Conservation (phyloP, 1,139 yeast genomes). For the Hansenula lynferdii region DNA sequence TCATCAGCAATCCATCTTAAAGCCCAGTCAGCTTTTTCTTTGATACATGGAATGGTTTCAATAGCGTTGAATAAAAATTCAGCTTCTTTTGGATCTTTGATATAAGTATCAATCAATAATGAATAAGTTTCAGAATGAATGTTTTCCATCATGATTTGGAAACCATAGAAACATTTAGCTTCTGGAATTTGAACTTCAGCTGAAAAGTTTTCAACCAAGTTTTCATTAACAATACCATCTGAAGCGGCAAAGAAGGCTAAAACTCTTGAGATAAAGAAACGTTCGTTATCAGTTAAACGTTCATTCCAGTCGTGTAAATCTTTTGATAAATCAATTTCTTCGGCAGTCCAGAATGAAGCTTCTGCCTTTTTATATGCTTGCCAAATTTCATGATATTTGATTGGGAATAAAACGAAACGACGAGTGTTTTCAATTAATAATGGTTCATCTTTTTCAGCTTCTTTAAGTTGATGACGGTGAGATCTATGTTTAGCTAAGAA, state of each 20-base stretch:
- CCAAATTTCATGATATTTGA: conserved; percentile 97
- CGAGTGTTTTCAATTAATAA: conserved; percentile 78
- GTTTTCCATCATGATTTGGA: conserved; percentile 99
- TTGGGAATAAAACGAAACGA: conserved; percentile 95
- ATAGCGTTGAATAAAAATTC: conserved; percentile 89
- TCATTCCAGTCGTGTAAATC: conserved; percentile 89
- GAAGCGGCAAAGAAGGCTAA: conserved; percentile 98
- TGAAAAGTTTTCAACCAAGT: conserved; percentile 92
- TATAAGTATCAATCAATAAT: conserved; percentile 86
- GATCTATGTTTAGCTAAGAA: conserved; percentile 58
- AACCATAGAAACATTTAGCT: conserved; percentile 98
- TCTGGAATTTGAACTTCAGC: conserved; percentile 97
- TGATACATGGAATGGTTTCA: conserved; percentile 89
- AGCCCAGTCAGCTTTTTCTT: conserved; percentile 98
- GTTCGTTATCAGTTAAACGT: conserved; percentile 79
- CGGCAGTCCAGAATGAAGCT: conserved; percentile 99
- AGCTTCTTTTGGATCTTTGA: conserved; percentile 91
- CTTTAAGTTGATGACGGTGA: conserved; percentile 71
- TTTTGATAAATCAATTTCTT: conserved; percentile 94
- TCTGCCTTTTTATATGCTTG: conserved; percentile 98
- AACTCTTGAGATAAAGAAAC: conserved; percentile 85
- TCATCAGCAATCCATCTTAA: conserved; percentile 90
- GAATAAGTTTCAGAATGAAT: conserved; percentile 98
- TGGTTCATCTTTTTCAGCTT: conserved; percentile 83
- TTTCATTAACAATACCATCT: conserved; percentile 97